A percentile compares a stretch with the other conserved stretches of the same genome.
These are phyloP conservation scores for Beauveria medogensis DNA, from an alignment of 2,329 filamentous ascomycete species.

Conservation along the genomic window DNA sequence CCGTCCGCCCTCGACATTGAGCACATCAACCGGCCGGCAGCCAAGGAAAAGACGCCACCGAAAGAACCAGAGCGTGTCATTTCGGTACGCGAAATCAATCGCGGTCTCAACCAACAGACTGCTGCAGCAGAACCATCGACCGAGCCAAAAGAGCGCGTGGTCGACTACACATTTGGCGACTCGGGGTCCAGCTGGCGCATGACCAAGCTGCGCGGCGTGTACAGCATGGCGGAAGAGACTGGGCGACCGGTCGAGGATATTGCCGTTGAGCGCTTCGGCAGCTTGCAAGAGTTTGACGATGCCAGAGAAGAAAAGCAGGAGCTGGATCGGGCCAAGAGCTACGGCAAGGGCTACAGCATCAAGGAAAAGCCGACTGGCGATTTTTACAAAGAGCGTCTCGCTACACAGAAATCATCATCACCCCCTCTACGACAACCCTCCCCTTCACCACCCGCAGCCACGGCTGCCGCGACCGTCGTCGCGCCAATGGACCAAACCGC, in stretches of 20 bases:
- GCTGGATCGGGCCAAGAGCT: conserved; percentile 70
- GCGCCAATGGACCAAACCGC: conserved; percentile 61
- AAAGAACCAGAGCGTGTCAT: conserved; percentile 60
- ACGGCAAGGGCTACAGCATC: conserved; percentile 76
- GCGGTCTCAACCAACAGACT: conserved; percentile 41
- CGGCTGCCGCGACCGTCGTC: conserved; percentile 9
- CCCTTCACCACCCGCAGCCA: conserved; percentile 19
- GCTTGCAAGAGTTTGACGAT: conserved; percentile 78
- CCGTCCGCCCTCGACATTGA: conserved; percentile 77
- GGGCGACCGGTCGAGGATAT: conserved; percentile 71
- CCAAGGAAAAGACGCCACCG: conserved; percentile 45
- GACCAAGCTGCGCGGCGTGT: conserved; percentile 85
- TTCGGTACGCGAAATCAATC: conserved; percentile 75
- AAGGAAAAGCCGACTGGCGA: conserved; percentile 86
- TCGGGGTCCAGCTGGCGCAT: conserved; percentile 89
- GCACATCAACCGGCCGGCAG: conserved; percentile 58
- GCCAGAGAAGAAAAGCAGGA: conserved; percentile 91
- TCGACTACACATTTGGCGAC: conserved; percentile 84
- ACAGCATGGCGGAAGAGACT: conserved; percentile 67
- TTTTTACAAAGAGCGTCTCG: conserved; percentile 68
- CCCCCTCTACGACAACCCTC: conserved; percentile 26
- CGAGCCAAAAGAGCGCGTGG: conserved; percentile 42
- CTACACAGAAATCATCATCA: conserved; percentile 34
- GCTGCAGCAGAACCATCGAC: conserved; percentile 1
- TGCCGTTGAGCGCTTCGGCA: conserved; percentile 73